A percentile compares a stretch with the other conserved stretches of the same genome.
phyloP scores from a whole-genome alignment of 176 grass and related monocot species.

The Oryza glaberrima region DNA sequence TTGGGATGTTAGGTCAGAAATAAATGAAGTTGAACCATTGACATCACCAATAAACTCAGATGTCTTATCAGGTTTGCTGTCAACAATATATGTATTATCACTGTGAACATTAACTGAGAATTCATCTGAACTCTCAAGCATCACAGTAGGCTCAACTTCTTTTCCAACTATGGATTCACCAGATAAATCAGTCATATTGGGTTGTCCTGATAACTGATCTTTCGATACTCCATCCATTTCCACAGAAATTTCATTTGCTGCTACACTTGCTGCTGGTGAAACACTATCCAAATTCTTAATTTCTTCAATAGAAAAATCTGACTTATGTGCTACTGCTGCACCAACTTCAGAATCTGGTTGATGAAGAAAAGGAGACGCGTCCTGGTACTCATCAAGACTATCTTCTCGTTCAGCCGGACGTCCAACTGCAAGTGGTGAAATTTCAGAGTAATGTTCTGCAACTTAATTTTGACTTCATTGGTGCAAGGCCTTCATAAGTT shows the following conservation, averaged over 20 bases:
- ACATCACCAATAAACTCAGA: constrained; percentile 9
- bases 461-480: constrained; percentile 23
- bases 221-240: constrained; percentile 38
- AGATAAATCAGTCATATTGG: constrained; percentile 30
- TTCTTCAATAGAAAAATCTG: constrained; percentile 40
- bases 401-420: constrained; percentile 41
- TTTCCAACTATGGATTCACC: constrained; percentile 33
- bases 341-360: constrained; percentile 50
- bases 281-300: constrained; percentile 35
- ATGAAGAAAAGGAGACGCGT: constrained; percentile 55
- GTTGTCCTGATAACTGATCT: constrained; percentile 24
- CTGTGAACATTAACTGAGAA: constrained; percentile 18
- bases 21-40: constrained; percentile 8
- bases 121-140: constrained; percentile 13
- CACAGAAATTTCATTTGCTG: constrained; percentile 21
- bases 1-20: constrained; percentile 10
- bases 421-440: not conserved
- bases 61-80: constrained; percentile 15
- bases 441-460: constrained; percentile 25
- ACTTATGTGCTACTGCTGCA: not conserved
- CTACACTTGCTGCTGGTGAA: constrained; percentile 24
- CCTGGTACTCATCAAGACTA: constrained; percentile 50
- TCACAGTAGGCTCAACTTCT: not conserved
- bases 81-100: constrained; percentile 20
- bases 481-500: constrained; percentile 2